Percentiles rank a stretch among this genome's conserved stretches.
Evolutionary conservation across 306 rosid genomes (phyloP).

Genomic region (Vigna trinervia): DNA sequence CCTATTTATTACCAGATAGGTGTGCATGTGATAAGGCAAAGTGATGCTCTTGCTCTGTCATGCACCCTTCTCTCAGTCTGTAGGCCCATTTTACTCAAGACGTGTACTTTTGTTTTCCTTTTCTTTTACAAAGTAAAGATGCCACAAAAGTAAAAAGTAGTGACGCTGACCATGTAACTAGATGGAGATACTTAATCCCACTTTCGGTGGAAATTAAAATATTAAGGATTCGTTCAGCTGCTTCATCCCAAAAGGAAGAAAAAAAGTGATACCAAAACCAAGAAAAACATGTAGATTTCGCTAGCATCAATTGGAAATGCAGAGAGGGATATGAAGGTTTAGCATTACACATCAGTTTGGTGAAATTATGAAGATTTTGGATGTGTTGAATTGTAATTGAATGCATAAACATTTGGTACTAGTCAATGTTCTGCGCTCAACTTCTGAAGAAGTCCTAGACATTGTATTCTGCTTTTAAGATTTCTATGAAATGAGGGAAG

Average conservation of each 20-base stretch:
- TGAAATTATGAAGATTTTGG: neutral
- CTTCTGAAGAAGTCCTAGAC: no score
- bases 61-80: neutral
- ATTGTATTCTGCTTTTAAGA: no score
- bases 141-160: neutral
- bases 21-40: neutral
- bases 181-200: neutral
- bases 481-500: no score
- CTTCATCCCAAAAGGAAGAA: neutral
- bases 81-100: neutral
- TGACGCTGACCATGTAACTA: neutral
- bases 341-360: neutral
- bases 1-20: neutral
- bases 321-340: neutral
- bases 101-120: neutral
- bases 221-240: neutral
- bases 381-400: neutral
- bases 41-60: neutral
- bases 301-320: neutral
- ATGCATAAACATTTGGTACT: no score
- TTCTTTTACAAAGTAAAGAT: constrained; percentile 21
- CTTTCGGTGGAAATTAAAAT: neutral
- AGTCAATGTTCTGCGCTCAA: no score
- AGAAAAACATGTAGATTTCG: neutral
- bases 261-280: neutral